Evolutionary conservation across 1,139 yeast species (phyloP), one percentile per base, ranked within the genome.

Genomic region (Candida sanyaensis): DNA sequence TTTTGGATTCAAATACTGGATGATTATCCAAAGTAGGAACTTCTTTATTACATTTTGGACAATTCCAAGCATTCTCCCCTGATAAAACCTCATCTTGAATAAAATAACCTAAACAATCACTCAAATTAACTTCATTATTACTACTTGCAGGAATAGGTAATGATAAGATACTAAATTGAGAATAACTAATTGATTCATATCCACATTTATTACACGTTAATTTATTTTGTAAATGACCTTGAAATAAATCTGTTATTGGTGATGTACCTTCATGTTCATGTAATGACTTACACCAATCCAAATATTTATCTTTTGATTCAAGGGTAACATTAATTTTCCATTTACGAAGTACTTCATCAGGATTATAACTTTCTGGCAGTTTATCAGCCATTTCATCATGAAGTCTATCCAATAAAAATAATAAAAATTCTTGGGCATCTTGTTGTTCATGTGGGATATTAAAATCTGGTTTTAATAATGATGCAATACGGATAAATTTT

Each of bases 61-160:
- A 87, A 52, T 80, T 75, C 95, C 95, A 87, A 7, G 88, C 86
- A 63, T 87, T 85, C 29, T 86, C 91, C 13, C 88, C 90, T 9
- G 81, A 77, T 45, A 87, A 65, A 0, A 83, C 64, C 62, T 87
- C 95, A 50, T 86, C 88, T 51, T 79, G 79, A 0, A 87, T 84
- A 61, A 83, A 86, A 61, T 84, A 77, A 41, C 78, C 73, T 48
- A 87, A 76, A 58, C 95, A 87, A 52, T 84, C 86, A 37, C 82
- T 80, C 44, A 83, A 62, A 28, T 56, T 57, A 12, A 45, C 46
- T 34, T 55, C 50, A 12, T 56, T 53, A 12, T 65, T 66, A 21
- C 41, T 37, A 32, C 61, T 58, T 47, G 67, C 63, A 0, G 92
- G 92, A 27, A 86, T 84, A 0, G 90, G 89, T 47, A 87, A 69